Conservation (phyloP, 2,329 filamentous ascomycete species). For the Phaeosphaeriaceae sp. region DNA sequence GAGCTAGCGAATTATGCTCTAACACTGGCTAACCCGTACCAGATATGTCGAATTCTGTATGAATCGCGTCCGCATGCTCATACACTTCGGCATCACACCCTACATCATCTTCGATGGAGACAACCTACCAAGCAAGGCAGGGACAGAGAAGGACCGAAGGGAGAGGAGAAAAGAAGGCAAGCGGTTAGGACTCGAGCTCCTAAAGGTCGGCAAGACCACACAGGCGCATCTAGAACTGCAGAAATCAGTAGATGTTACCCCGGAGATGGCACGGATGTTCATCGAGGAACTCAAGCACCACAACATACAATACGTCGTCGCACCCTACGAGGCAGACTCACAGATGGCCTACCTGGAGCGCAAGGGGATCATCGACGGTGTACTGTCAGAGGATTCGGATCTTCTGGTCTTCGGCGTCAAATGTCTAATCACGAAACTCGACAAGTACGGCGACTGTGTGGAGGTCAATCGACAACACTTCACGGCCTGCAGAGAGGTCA, state of each 20-base stretch:
- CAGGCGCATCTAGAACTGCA: conserved; percentile 88
- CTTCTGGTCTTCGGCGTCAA: conserved; percentile 93
- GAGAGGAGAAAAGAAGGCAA: conserved; percentile 79
- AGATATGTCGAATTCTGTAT: conserved; percentile 92
- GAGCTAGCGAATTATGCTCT: conserved; percentile 8
- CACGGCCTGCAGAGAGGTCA: conserved; percentile 85
- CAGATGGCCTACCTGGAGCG: conserved; percentile 94
- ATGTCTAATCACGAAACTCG: conserved; percentile 88
- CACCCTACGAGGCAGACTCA: conserved; percentile 97
- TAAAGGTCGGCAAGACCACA: conserved; percentile 79
- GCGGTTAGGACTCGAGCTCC: conserved; percentile 75
- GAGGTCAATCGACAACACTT: conserved; percentile 92
- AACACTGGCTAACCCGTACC: conserved; percentile 16
- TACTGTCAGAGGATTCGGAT: conserved; percentile 96
- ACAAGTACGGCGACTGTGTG: conserved; percentile 90
- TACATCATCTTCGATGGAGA: conserved; percentile 97
- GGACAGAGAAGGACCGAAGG: conserved; percentile 80
- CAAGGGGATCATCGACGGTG: conserved; percentile 81
- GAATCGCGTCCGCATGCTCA: conserved; percentile 89
- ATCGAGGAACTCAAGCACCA: conserved; percentile 90
- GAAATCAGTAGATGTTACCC: conserved; percentile 94
- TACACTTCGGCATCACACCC: conserved; percentile 91
- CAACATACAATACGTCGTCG: conserved; percentile 85
- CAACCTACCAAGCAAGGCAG: conserved; percentile 89
- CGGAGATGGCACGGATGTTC: conserved; percentile 89